Evolutionary conservation across 495 filamentous ascomycete species (phyloP), one percentile per base, ranked within the genome.

Genomic region (Bombardia bombarda): DNA sequence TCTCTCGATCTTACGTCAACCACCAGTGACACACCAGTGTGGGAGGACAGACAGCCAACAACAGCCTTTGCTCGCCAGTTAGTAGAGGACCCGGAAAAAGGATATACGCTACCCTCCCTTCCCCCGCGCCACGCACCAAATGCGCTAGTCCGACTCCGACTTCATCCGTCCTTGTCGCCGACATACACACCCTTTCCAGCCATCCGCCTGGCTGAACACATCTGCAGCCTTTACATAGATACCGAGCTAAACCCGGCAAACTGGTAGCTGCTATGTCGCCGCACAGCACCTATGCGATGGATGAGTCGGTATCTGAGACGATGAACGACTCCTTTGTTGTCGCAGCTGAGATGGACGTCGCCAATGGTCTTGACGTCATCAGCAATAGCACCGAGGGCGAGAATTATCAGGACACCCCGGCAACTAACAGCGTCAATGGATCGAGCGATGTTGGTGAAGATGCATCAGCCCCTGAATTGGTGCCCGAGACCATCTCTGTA

Each of bases 211-310:
- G n/a, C n/a, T n/a, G n/a, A n/a, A n/a, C n/a, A n/a, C n/a, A n/a
- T n/a, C n/a, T n/a, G n/a, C n/a, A n/a, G n/a, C n/a, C n/a, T 6
- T n/a, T 34, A 16, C 13, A 19, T 21, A 20, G n/a, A 24, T 26
- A 25, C 19, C 32, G 19, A 16, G 10, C 16, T 1, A 42, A 28
- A 16, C 32, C 17, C 36, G 28, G 36, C 25, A 24, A 31, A 39
- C 41, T 26, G n/a, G 23, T 7, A 4, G 32, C 16, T 30, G 40
- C 30, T 43, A 57, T 58, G 51, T 57, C 50, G 36, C 56, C 49
- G 41, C 58, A 58, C 55, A 47, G 55, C 48, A 45, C 37, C 22
- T 28, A 49, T 47, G 38, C 36, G 1, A 53, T 49, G 51, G 52
- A 49, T 7, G 40, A 54, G 12, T 12, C 42, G 6, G 30, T 18